These are phyloP conservation scores for Aphanomyces invadans DNA, from an alignment of 352 stramenopile genomes.

Conservation along the genomic window DNA sequence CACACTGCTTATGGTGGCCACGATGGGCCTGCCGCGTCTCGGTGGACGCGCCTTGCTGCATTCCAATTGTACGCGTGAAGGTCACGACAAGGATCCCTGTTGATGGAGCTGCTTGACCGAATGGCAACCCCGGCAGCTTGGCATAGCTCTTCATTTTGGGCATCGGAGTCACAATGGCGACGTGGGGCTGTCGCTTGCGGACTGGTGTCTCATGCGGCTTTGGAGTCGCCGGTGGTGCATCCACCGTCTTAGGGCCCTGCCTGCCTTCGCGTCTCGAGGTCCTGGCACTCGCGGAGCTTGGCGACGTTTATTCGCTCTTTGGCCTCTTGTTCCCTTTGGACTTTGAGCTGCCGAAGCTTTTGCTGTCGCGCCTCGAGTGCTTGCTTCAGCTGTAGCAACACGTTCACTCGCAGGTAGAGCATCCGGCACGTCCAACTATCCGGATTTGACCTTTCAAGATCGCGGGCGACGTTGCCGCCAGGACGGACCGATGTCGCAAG, in stretches of 20 bases:
- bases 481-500: neutral
- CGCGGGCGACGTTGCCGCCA: neutral
- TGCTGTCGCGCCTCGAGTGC: slow-evolving; percentile 1
- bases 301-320: slow-evolving; percentile 17
- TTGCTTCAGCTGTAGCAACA: slow-evolving; percentile 4
- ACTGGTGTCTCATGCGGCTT: neutral
- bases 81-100: no score
- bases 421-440: neutral
- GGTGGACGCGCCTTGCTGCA: neutral
- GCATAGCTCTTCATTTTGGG: slow-evolving; percentile 12
- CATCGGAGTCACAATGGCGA: neutral
- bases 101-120: neutral
- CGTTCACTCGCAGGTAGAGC: neutral
- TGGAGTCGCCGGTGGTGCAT: neutral
- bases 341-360: neutral
- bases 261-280: slow-evolving; percentile 10
- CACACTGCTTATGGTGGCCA: neutral
- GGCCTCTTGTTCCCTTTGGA: neutral
- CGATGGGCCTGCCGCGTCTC: neutral
- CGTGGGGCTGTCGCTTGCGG: no score
- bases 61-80: no score
- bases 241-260: slow-evolving; percentile 6
- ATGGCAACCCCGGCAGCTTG: neutral
- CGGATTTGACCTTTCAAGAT: slow-evolving; percentile 12
- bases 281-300: neutral